phyloP scores from a whole-genome alignment of 768 basidiomycete genomes.

The Macrolepiota albuminosa region DNA sequence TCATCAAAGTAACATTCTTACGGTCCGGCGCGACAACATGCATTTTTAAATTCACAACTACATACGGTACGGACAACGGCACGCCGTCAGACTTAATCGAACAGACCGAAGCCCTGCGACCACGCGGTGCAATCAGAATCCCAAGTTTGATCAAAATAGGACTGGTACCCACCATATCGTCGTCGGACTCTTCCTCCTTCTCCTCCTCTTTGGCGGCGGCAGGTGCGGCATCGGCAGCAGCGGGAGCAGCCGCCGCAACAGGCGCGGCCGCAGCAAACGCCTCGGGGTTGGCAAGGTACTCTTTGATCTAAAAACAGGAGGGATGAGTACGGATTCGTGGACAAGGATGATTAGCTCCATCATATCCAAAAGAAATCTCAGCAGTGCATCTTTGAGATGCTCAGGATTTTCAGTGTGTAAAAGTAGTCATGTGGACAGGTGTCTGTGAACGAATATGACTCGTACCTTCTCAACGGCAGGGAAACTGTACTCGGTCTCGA shows the following conservation, averaged over 20 bases:
- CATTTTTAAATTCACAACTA: conserved; percentile 15
- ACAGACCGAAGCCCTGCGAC: conserved; percentile 85
- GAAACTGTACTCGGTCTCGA: conserved; percentile 92
- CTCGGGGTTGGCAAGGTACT: conserved; percentile 95
- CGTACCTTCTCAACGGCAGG: conserved; percentile 90
- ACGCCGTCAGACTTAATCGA: conserved; percentile 54
- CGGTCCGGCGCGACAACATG: conserved; percentile 9
- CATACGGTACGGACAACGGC: conserved; percentile 13
- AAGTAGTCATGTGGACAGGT: conserved; percentile 22
- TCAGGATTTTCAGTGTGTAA: conserved; percentile 89
- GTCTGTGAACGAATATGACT: conserved; percentile 9
- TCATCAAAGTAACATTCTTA: background rate
- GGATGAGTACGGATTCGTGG: conserved; percentile 12
- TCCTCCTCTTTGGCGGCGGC: conserved; percentile 66
- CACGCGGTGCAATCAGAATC: conserved; percentile 12
- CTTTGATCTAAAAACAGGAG: conserved; percentile 67
- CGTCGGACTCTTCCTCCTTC: conserved; percentile 83
- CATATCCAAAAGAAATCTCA: conserved; percentile 22
- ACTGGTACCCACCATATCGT: conserved; percentile 69
- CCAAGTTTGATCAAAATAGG: background rate
- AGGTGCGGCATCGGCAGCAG: conserved; percentile 36
- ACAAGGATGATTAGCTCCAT: conserved; percentile 20
- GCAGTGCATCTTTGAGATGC: conserved; percentile 39
- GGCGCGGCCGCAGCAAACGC: conserved; percentile 89
- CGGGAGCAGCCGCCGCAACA: conserved; percentile 49